Evolutionary conservation across 352 stramenopile genomes (phyloP).

Genomic region (Phytophthora parvispora): DNA sequence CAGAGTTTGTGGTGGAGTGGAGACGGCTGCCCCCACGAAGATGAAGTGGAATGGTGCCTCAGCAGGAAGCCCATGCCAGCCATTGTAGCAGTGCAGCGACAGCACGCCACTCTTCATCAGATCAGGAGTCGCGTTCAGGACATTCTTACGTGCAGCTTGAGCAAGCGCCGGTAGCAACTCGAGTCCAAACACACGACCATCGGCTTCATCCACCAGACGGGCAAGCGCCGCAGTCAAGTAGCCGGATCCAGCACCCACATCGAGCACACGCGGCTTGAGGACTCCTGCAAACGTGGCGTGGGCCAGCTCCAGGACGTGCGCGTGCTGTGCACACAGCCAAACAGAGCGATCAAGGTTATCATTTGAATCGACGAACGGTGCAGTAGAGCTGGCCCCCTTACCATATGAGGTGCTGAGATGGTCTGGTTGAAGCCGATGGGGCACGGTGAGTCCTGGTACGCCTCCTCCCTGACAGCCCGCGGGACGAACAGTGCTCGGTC

Average conservation of each 20-base stretch:
- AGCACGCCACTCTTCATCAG: conserved; percentile 73
- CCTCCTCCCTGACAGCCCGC: conserved; percentile 6
- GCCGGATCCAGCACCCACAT: conserved; percentile 96
- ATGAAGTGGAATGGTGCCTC: conserved; percentile 96
- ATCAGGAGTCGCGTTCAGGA: conserved; percentile 77
- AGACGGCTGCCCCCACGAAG: conserved; percentile 95
- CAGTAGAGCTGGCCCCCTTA: background rate
- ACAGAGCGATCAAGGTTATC: background rate
- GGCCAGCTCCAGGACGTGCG: conserved; percentile 75
- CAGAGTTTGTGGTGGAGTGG: conserved; percentile 82
- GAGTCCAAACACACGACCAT: conserved; percentile 86
- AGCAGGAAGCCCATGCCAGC: conserved; percentile 93
- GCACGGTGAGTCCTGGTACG: conserved; percentile 83
- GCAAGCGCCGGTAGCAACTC: conserved; percentile 90
- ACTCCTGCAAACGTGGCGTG: conserved; percentile 44
- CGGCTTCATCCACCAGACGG: conserved; percentile 70
- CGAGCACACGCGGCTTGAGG: conserved; percentile 80
- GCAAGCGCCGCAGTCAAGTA: conserved; percentile 95
- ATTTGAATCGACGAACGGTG: background rate
- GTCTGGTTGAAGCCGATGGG: conserved; percentile 88
- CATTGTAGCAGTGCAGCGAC: conserved; percentile 75
- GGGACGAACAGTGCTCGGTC: conserved; percentile 83
- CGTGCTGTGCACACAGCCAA: conserved; percentile 45
- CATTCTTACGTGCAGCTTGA: conserved; percentile 85
- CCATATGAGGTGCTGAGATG: conserved; percentile 92